phyloP scores from a whole-genome alignment of 2,329 filamentous ascomycete species.

The Chalaropsis thielavioides region DNA sequence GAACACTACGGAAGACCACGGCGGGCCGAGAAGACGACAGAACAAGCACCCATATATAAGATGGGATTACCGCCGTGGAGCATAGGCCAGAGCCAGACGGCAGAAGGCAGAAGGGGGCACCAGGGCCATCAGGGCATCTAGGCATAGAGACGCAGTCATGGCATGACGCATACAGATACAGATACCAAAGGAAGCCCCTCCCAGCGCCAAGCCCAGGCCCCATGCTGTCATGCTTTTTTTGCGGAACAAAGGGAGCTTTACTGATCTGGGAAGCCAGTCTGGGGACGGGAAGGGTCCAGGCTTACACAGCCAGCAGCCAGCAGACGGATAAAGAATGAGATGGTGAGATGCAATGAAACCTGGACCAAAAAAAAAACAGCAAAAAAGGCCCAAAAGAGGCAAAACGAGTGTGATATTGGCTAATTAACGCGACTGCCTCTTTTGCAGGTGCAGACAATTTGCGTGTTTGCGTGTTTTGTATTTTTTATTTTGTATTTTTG shows the following conservation, averaged over 20 bases:
- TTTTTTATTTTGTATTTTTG: no score
- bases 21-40: background rate
- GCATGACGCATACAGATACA: constrained; percentile 1
- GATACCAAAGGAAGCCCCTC: background rate
- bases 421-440: no score
- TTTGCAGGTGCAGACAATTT: background rate
- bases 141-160: background rate
- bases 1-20: background rate
- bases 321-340: background rate
- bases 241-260: constrained; percentile 5
- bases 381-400: background rate
- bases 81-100: background rate
- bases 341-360: background rate
- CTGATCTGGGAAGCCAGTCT: background rate
- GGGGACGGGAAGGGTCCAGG: background rate
- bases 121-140: no score
- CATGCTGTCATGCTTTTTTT: background rate
- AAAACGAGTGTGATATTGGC: no score
- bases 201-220: background rate
- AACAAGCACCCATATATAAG: background rate
- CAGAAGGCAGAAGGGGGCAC: no score
- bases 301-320: background rate
- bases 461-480: no score
- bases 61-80: background rate
- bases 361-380: background rate